Evolutionary conservation across 495 filamentous ascomycete genomes (phyloP).

Genomic region (Aspergillus homomorphus): DNA sequence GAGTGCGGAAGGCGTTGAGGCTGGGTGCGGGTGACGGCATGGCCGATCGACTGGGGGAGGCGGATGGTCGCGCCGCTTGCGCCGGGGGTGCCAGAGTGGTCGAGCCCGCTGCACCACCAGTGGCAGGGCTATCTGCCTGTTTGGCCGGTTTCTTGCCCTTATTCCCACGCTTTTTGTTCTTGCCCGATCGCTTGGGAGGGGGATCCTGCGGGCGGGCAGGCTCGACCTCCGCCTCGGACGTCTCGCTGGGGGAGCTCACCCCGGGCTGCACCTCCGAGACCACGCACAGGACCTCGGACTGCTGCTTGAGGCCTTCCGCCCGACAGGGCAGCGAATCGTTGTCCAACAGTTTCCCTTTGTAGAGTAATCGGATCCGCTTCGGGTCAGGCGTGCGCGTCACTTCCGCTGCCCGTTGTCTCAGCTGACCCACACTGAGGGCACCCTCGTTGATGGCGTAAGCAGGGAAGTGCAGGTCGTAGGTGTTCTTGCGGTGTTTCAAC

Average conservation of each 20-base stretch:
- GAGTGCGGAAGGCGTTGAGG: constrained; percentile 32
- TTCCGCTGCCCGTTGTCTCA: constrained; percentile 62
- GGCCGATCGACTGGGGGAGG: constrained; percentile 15
- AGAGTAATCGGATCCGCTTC: constrained; percentile 68
- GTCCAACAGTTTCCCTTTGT: constrained; percentile 76
- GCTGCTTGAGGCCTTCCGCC: constrained; percentile 74
- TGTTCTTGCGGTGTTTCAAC: constrained; percentile 66
- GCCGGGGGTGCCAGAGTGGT: constrained; percentile 16
- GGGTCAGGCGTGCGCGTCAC: constrained; percentile 59
- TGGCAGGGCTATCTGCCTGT: constrained; percentile 9
- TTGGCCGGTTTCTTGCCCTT: constrained; percentile 23
- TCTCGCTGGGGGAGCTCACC: constrained; percentile 48
- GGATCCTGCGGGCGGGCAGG: constrained; percentile 21
- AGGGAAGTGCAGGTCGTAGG: constrained; percentile 76
- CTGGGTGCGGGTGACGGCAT: constrained; percentile 38
- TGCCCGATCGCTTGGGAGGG: constrained; percentile 34
- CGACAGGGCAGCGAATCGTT: constrained; percentile 62
- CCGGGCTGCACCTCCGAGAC: constrained; percentile 47
- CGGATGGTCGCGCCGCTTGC: constrained; percentile 16
- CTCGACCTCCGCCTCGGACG: constrained; percentile 46
- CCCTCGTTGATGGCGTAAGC: constrained; percentile 80
- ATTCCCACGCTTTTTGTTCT: constrained; percentile 15
- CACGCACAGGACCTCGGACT: constrained; percentile 71
- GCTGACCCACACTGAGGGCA: constrained; percentile 61
- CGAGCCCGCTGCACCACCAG: constrained; percentile 8